Evolutionary conservation across 2,329 filamentous ascomycete species (phyloP).

Genomic region (Aspergillus fructus): DNA sequence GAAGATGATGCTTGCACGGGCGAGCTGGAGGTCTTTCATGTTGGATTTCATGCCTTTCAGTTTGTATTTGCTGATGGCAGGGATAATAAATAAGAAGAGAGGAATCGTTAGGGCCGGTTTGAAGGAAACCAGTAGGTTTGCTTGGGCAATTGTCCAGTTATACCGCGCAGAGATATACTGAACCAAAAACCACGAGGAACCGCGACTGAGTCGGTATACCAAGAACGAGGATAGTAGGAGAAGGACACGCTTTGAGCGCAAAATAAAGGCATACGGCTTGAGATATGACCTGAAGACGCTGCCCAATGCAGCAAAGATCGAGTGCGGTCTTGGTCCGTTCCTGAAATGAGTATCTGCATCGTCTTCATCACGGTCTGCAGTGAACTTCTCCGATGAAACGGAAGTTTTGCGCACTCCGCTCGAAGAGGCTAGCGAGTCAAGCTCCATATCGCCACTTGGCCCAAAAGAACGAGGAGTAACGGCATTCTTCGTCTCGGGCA

Average conservation of each 20-base stretch:
- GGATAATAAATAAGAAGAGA: constrained; percentile 48
- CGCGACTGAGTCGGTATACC: constrained; percentile 49
- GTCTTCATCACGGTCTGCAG: constrained; percentile 19
- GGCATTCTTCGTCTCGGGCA: constrained; percentile 43
- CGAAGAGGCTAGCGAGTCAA: constrained; percentile 25
- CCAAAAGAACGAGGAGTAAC: constrained; percentile 12
- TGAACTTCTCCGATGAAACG: constrained; percentile 15
- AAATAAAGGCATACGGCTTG: constrained; percentile 40
- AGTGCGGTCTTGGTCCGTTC: constrained; percentile 2
- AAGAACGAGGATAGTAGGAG: constrained; percentile 49
- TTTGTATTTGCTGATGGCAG: constrained; percentile 41
- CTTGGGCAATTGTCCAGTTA: constrained; percentile 46
- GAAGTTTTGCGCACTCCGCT: constrained; percentile 18
- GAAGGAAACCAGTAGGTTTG: constrained; percentile 46
- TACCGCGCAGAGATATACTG: constrained; percentile 55
- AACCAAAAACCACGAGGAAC: constrained; percentile 48
- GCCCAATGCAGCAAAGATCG: constrained; percentile 18
- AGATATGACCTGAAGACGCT: constrained; percentile 27
- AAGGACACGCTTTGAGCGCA: constrained; percentile 41
- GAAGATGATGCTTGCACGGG: constrained; percentile 46
- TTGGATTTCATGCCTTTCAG: constrained; percentile 37
- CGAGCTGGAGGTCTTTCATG: constrained; percentile 48
- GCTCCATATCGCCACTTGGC: constrained; percentile 26
- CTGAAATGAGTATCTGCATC: constrained; percentile 14
- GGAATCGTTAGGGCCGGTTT: constrained; percentile 50